Evolutionary conservation across 495 filamentous ascomycete genomes (phyloP).

Genomic region (Aspergillus olivimuriae): DNA sequence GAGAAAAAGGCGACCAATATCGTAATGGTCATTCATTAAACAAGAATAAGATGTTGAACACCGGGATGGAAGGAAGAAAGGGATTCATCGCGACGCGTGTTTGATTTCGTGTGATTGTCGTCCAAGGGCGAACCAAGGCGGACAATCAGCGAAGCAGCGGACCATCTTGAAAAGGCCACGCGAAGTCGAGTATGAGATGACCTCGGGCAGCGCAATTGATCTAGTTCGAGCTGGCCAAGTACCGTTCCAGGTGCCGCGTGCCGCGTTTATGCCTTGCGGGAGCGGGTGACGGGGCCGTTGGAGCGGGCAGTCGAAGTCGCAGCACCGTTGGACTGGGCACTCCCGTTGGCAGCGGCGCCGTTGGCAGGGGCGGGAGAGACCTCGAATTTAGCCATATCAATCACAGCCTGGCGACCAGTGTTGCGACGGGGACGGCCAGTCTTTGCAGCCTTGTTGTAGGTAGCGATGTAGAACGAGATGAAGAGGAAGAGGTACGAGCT

Average conservation of each 20-base stretch:
- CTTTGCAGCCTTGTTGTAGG: slow-evolving; percentile 85
- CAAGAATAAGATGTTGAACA: slow-evolving; percentile 21
- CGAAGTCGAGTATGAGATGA: no score
- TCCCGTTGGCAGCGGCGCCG: slow-evolving; percentile 15
- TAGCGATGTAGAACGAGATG: slow-evolving; percentile 97
- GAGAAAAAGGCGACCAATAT: slow-evolving; percentile 30
- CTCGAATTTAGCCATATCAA: slow-evolving; percentile 50
- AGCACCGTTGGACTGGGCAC: slow-evolving; percentile 28
- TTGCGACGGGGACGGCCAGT: slow-evolving; percentile 44
- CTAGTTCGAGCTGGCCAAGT: no score
- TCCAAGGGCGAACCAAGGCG: no score
- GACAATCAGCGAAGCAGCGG: no score
- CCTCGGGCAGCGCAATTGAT: no score
- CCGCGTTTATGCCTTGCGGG: slow-evolving; percentile 40
- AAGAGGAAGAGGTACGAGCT: slow-evolving; percentile 94
- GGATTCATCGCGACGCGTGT: slow-evolving; percentile 1
- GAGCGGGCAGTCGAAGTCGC: slow-evolving; percentile 31
- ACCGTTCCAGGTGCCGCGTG: no score
- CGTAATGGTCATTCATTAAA: slow-evolving; percentile 45
- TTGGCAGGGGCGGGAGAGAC: slow-evolving; percentile 28
- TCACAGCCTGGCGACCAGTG: slow-evolving; percentile 45
- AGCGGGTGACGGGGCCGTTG: slow-evolving; percentile 43
- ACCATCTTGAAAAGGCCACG: no score
- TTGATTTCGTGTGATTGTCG: not conserved
- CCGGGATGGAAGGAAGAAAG: slow-evolving; percentile 7